Evolutionary conservation across 176 grass and related monocot genomes (phyloP).

Genomic region (Pharus latifolius): DNA sequence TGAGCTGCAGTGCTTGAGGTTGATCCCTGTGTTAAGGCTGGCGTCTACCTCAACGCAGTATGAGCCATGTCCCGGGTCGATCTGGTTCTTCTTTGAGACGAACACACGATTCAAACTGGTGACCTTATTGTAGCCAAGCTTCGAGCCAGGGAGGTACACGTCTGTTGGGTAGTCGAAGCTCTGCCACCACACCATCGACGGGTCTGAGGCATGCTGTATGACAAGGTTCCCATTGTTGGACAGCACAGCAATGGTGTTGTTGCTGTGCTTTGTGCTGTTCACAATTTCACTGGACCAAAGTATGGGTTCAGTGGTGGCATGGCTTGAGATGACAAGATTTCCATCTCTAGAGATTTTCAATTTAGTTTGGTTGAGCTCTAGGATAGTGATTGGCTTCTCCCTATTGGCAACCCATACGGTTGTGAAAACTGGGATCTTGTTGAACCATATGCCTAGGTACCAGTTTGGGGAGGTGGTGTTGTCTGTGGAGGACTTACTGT

Average conservation of each 20-base stretch:
- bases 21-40: not conserved
- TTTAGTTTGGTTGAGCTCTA: not conserved
- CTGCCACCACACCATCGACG: not conserved
- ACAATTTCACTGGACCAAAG: conserved; percentile 7
- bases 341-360: conserved; percentile 11
- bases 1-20: not conserved
- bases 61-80: conserved; percentile 2
- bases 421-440: too few relatives aligned
- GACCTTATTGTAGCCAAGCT: conserved; percentile 13
- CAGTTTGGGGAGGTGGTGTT: too few relatives aligned
- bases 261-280: not conserved
- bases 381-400: too few relatives aligned
- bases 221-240: conserved; percentile 24
- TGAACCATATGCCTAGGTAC: too few relatives aligned
- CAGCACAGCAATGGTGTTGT: not conserved
- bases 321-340: conserved; percentile 11
- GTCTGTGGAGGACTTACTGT: not conserved
- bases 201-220: conserved; percentile 8
- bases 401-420: too few relatives aligned
- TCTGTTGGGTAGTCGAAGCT: conserved; percentile 15
- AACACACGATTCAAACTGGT: conserved; percentile 3
- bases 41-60: conserved; percentile 9
- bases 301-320: not conserved
- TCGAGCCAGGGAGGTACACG: conserved; percentile 9
- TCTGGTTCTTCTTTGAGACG: conserved; percentile 8